A percentile compares a stretch with the other conserved stretches of the same genome.
Evolutionary conservation across 2,329 filamentous ascomycete genomes (phyloP).

Genomic region (Zymoseptoria ardabiliae): DNA sequence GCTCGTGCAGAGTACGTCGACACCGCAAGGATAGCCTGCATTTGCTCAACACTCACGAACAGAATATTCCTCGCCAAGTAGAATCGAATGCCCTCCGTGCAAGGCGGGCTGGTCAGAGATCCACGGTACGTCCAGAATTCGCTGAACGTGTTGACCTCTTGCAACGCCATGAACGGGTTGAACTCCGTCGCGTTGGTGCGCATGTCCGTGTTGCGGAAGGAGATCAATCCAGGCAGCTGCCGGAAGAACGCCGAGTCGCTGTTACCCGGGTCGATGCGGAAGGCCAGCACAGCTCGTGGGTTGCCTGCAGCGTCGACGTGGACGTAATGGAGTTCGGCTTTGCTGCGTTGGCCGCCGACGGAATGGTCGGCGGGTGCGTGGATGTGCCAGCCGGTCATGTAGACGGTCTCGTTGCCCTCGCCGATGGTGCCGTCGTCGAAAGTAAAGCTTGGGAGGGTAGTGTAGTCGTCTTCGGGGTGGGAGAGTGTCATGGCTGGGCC

Average conservation of each 20-base stretch:
- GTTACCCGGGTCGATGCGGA: slow-evolving; percentile 41
- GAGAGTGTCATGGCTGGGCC: slow-evolving; percentile 40
- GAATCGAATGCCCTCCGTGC: slow-evolving; percentile 41
- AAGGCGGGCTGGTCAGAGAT: slow-evolving; percentile 43
- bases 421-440: slow-evolving; percentile 39
- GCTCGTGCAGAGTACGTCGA: slow-evolving; percentile 40
- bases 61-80: slow-evolving; percentile 38
- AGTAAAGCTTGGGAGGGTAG: slow-evolving; percentile 35
- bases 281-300: slow-evolving; percentile 40
- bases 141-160: slow-evolving; percentile 34
- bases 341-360: slow-evolving; percentile 36
- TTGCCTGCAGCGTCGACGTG: slow-evolving; percentile 38
- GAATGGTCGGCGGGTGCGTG: slow-evolving; percentile 46
- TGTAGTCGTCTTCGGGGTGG: slow-evolving; percentile 32
- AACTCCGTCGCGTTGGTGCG: slow-evolving; percentile 13
- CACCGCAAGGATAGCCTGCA: slow-evolving; percentile 40
- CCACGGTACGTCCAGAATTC: slow-evolving; percentile 46
- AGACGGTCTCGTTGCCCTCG: slow-evolving; percentile 32
- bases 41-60: slow-evolving; percentile 40
- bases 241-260: slow-evolving; percentile 34
- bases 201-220: slow-evolving; percentile 14
- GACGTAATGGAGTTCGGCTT: slow-evolving; percentile 45
- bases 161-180: slow-evolving; percentile 30
- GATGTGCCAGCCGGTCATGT: slow-evolving; percentile 46
- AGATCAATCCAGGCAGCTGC: slow-evolving; percentile 33